Base-by-base conservation (phyloP, 495 filamentous ascomycete genomes). In the Hypoxylon trugodes region DNA sequence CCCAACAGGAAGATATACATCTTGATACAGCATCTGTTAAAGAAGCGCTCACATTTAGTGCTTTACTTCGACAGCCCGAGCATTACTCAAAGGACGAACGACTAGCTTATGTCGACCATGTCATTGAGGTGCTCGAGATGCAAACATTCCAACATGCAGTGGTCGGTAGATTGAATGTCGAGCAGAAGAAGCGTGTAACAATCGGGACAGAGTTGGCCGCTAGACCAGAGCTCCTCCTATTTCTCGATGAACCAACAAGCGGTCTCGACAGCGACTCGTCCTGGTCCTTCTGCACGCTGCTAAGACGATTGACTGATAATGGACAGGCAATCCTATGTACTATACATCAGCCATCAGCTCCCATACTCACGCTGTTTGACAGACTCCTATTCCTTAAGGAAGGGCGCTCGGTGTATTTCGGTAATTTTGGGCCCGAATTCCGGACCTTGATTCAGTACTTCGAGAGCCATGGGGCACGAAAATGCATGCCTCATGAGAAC, bases 241-340 rank as follows among this genome's bases (percentile, higher is more conserved):
- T 19, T 3, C 36, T 52, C 52, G 91, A 94, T 57, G 90, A 93
- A 66, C 90, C 89, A 0, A 90, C 89, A 5, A 86, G 84, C 60
- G 91, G 91, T 50, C 82, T 93, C 9, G 91, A 94, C 74, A 85
- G 83, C 52, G 87, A 93, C 62, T 84, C 86, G 2, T 90, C 90
- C 0, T 89, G 79, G 73, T 87, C 84, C 0, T 89, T 94, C 59
- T 80, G 92, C 9, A 80, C 85, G 7, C 90, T 93, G 72, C 70
- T 93, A 47, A 85, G 86, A 72, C 93, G 92, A 71, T 76, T 95
- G 0, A 82, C 88, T 7, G 77, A 82, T 24, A 84, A 86, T 16
- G 89, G 90, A 10, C 87, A 92, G 57, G 87, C 90, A 1, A 90
- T 95, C 56, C 78, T 94, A 22, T 93, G 90, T 75, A 93, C 91